phyloP scores from a whole-genome alignment of 2,329 filamentous ascomycete genomes.

The Aspergillus ustus region DNA sequence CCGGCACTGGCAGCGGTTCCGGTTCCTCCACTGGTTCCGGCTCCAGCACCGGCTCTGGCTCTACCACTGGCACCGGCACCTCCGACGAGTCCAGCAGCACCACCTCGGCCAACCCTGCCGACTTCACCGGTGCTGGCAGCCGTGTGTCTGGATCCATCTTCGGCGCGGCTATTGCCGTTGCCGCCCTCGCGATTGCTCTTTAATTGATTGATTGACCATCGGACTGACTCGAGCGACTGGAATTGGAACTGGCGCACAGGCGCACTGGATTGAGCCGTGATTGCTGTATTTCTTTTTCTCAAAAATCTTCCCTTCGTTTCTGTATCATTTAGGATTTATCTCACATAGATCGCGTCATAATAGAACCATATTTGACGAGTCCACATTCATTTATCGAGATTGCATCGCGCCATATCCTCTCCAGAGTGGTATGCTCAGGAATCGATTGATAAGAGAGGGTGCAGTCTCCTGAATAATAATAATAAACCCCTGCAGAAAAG shows the following conservation, averaged over 20 bases:
- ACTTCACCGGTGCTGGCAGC: conserved; percentile 21
- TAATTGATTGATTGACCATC: neutral
- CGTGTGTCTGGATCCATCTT: conserved; percentile 24
- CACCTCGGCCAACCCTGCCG: conserved; percentile 20
- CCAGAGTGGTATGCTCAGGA: too few relatives aligned
- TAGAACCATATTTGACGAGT: neutral
- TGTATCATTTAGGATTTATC: neutral
- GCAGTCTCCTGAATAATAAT: neutral
- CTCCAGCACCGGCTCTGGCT: conserved; percentile 16
- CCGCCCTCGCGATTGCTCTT: conserved; percentile 12
- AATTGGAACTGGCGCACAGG: neutral
- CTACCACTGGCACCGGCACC: conserved; percentile 17
- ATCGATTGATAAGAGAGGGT: too few relatives aligned
- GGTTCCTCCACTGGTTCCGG: conserved; percentile 12
- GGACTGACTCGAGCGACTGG: neutral
- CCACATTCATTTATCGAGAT: too few relatives aligned
- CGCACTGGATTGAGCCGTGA: neutral
- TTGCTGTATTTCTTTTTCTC: neutral
- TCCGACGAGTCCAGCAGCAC: conserved; percentile 4
- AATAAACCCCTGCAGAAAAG: neutral
- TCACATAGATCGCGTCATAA: neutral
- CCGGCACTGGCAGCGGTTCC: conserved; percentile 13
- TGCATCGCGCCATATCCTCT: too few relatives aligned
- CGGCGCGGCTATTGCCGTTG: conserved; percentile 19
- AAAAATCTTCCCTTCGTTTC: neutral